These are phyloP conservation scores for Neonectria magnoliae DNA, from an alignment of 2,329 filamentous ascomycete species.

Conservation along the genomic window DNA sequence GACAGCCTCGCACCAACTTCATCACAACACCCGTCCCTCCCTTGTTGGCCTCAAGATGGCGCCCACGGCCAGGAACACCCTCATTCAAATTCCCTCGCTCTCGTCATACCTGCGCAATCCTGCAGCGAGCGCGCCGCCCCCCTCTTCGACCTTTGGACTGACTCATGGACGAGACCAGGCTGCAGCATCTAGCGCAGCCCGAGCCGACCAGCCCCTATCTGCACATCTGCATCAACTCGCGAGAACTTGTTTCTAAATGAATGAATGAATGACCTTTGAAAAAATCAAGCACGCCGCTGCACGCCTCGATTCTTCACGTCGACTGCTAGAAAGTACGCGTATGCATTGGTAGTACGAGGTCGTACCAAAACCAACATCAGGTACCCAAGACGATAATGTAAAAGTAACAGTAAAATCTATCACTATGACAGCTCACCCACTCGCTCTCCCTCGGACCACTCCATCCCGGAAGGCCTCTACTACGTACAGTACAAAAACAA, in stretches of 20 bases:
- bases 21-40: background rate
- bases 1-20: slow-evolving; percentile 7
- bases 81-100: slow-evolving; percentile 1
- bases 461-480: background rate
- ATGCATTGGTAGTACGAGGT: no score
- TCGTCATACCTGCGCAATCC: slow-evolving; percentile 25
- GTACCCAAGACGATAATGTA: background rate
- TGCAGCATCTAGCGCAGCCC: slow-evolving; percentile 27
- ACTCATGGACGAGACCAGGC: slow-evolving; percentile 30
- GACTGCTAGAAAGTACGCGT: background rate
- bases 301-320: background rate
- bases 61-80: slow-evolving; percentile 1
- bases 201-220: slow-evolving; percentile 1
- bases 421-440: background rate
- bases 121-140: slow-evolving; percentile 17
- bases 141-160: slow-evolving; percentile 19
- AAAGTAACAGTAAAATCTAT: background rate
- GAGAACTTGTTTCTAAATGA: background rate
- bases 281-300: background rate
- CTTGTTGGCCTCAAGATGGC: background rate
- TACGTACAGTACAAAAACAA: background rate
- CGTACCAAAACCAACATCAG: no score
- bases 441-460: background rate
- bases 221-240: background rate
- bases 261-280: background rate